Evolutionary conservation across 1,139 yeast genomes (phyloP).

Genomic region (Yamadazyma songkhlaensis): DNA sequence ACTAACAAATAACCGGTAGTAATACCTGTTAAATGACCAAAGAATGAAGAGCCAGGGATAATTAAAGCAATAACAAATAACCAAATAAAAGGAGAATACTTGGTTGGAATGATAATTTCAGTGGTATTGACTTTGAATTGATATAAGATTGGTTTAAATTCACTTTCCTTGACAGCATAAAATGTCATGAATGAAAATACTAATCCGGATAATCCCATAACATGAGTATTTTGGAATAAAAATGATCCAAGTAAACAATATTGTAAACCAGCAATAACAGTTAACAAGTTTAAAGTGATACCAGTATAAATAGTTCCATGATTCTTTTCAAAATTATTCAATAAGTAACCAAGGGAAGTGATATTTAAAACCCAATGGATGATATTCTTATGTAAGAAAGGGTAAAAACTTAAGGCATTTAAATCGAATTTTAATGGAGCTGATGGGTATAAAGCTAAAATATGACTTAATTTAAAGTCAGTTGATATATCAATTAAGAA

Average conservation of each 20-base stretch:
- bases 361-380: conserved; percentile 66
- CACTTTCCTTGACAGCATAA: conserved; percentile 59
- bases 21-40: conserved; percentile 61
- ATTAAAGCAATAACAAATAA: conserved; percentile 50
- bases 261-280: conserved; percentile 68
- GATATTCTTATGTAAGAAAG: conserved; percentile 61
- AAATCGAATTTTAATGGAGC: conserved; percentile 58
- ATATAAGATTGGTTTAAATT: conserved; percentile 42
- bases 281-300: conserved; percentile 68
- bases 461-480: conserved; percentile 16
- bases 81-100: conserved; percentile 55
- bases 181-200: conserved; percentile 69
- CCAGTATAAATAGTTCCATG: conserved; percentile 92
- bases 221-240: conserved; percentile 52
- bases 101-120: conserved; percentile 53
- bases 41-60: conserved; percentile 56
- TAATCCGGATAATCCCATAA: conserved; percentile 74
- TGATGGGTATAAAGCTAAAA: conserved; percentile 47
- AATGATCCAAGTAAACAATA: conserved; percentile 56
- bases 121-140: conserved; percentile 18
- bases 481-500: conserved; percentile 29
- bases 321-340: conserved; percentile 65
- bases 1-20: conserved; percentile 48
- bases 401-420: conserved; percentile 70
- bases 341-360: conserved; percentile 56